Conservation (phyloP, 805 yeast genomes). For the Lipomyces chichibuensis region DNA sequence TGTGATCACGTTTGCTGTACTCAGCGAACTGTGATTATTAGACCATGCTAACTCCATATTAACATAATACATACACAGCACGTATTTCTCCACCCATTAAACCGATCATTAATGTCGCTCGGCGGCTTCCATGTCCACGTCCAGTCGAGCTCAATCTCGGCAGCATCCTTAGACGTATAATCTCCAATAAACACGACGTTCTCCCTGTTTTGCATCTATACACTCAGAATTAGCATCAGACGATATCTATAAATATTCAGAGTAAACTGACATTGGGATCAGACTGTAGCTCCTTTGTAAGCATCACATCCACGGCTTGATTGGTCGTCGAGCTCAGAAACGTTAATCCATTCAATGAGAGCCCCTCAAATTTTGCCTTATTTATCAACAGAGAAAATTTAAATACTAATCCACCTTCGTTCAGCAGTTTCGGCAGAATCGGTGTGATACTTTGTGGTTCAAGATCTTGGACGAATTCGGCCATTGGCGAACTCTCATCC, state of each 20-base stretch:
- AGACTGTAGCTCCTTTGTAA: slow-evolving; percentile 44
- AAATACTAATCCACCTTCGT: slow-evolving; percentile 21
- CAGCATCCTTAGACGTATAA: slow-evolving; percentile 29
- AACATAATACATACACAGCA: slow-evolving; percentile 38
- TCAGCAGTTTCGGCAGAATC: slow-evolving; percentile 25
- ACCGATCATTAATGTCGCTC: slow-evolving; percentile 15
- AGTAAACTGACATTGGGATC: slow-evolving; percentile 33
- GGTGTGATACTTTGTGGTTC: slow-evolving; percentile 22
- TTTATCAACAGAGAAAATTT: slow-evolving; percentile 19
- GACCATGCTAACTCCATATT: background rate
- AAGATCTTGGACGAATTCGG: slow-evolving; percentile 32
- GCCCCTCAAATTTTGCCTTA: background rate
- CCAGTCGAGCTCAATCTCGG: slow-evolving; percentile 39
- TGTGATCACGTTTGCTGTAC: slow-evolving; percentile 44
- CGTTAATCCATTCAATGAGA: slow-evolving; percentile 41
- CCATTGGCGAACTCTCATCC: slow-evolving; percentile 16
- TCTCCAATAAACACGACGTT: slow-evolving; percentile 48
- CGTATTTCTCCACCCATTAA: slow-evolving; percentile 42
- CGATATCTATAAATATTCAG: background rate
- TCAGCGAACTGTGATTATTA: slow-evolving; percentile 44
- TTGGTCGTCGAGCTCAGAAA: slow-evolving; percentile 40
- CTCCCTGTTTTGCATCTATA: slow-evolving; percentile 44
- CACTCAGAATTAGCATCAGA: slow-evolving; percentile 35
- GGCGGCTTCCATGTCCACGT: slow-evolving; percentile 43
- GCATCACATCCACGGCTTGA: slow-evolving; percentile 41